Base-by-base conservation (phyloP, 495 filamentous ascomycete genomes). In the Aspergillus kassunensis region DNA sequence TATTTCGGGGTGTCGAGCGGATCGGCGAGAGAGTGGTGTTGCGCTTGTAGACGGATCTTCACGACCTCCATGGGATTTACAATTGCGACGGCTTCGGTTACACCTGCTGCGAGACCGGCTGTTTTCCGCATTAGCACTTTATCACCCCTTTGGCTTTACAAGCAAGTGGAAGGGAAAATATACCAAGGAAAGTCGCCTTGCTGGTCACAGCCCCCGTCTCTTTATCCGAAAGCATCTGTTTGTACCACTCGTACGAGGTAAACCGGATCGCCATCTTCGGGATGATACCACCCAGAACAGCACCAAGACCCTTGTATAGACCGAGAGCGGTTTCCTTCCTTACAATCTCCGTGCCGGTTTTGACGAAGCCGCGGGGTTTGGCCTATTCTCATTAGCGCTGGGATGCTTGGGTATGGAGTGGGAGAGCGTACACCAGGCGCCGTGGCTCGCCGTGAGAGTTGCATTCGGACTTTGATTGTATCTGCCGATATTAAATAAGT, bases 261-360 rank as follows among this genome's bases (percentile, higher is more conserved):
- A 99, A 99, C 15, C 93, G 89, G 61, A 97, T 97, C 47, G 93
- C 95, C 93, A 99, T 99, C 75, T 99, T 99, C 12, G 93, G 93
- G 29, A 99, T 85, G 70, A 99, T 99, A 52, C 93, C 93, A 16
- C 92, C 96, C 44, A 97, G 68, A 49, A 99, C 93, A 44, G 93
- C 93, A 27, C 93, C 93, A 10, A 99, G 79, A 60, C 93, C 93
- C 76, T 97, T 97, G 79, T 99, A 99, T 46, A 99, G 74, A 48
- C 85, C 93, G 29, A 99, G 66, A 1, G 91, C 88, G 20, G 91
- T 96, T 73, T 99, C 93, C 61, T 85, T 84, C 62, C 78, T 80
- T 31, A 93, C 85, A 58, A 99, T 97, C 33, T 97, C 90, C 50
- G 73, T 73, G 44, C 95, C 93, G 8, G 95, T 97, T 9, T 72